A percentile compares a stretch with the other conserved stretches of the same genome.
phyloP scores from a whole-genome alignment of 2,329 filamentous ascomycete species.

The Pseudogymnoascus sp. region DNA sequence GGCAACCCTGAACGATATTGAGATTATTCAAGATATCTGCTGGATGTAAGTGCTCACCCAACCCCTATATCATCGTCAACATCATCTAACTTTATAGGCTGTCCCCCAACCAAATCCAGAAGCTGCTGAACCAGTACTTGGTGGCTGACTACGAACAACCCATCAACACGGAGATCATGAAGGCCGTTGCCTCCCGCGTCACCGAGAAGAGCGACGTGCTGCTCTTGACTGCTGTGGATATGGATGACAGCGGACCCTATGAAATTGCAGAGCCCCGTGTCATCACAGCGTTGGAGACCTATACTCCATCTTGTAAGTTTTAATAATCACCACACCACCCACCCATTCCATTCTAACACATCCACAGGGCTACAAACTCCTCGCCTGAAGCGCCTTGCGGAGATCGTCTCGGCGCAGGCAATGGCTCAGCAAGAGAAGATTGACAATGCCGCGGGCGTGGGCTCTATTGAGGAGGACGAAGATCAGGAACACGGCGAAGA shows the following conservation, averaged over 20 bases:
- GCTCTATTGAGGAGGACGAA: slow-evolving; percentile 38
- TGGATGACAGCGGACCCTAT: slow-evolving; percentile 98
- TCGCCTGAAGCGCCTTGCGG: slow-evolving; percentile 87
- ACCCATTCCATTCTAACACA: slow-evolving; percentile 24
- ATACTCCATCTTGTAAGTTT: slow-evolving; percentile 89
- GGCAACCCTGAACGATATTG: slow-evolving; percentile 96
- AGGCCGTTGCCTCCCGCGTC: slow-evolving; percentile 91
- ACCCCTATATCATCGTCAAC: not conserved
- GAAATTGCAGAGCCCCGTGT: slow-evolving; percentile 95
- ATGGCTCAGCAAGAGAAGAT: slow-evolving; percentile 90
- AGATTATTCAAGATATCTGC: slow-evolving; percentile 99
- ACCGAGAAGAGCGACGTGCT: slow-evolving; percentile 98
- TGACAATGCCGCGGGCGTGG: slow-evolving; percentile 34
- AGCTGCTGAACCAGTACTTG: slow-evolving; percentile 95
- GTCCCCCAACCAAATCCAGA: slow-evolving; percentile 97
- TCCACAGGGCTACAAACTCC: slow-evolving; percentile 84
- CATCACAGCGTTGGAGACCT: slow-evolving; percentile 94
- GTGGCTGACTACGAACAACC: slow-evolving; percentile 98
- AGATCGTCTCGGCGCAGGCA: slow-evolving; percentile 94
- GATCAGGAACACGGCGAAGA: not conserved
- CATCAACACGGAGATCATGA: slow-evolving; percentile 99
- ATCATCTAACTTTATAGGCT: slow-evolving; percentile 49
- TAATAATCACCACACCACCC: not conserved
- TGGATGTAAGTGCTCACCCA: slow-evolving; percentile 72
- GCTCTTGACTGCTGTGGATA: slow-evolving; percentile 87